Evolutionary conservation across 2,329 filamentous ascomycete species (phyloP).

Genomic region (Neonectria sp.): DNA sequence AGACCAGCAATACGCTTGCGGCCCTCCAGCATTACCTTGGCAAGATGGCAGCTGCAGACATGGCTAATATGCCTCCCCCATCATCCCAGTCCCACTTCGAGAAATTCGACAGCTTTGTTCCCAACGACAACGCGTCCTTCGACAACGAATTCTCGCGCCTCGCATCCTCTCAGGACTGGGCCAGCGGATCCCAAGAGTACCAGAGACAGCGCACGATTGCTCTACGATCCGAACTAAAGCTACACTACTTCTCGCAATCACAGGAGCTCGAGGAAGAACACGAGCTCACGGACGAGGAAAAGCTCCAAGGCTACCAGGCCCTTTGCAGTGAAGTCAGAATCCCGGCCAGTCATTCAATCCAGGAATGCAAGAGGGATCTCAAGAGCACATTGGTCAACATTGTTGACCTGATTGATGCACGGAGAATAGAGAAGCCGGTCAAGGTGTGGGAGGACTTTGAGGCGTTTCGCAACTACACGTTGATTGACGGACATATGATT

Average conservation of each 20-base stretch:
- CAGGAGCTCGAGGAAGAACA: constrained; percentile 29
- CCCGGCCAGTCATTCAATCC: constrained; percentile 27
- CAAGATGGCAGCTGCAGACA: constrained; percentile 6
- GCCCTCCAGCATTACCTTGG: background rate
- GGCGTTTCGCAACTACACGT: constrained; percentile 49
- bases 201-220: constrained; percentile 51
- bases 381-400: constrained; percentile 51
- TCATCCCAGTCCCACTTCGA: constrained; percentile 52
- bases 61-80: constrained; percentile 23
- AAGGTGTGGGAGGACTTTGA: constrained; percentile 48
- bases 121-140: constrained; percentile 48
- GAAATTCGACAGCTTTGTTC: constrained; percentile 49
- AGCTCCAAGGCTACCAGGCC: constrained; percentile 45
- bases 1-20: background rate
- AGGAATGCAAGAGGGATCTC: constrained; percentile 42
- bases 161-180: constrained; percentile 50
- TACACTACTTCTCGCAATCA: constrained; percentile 47
- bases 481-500: constrained; percentile 40
- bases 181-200: constrained; percentile 48
- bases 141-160: constrained; percentile 51
- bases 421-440: constrained; percentile 42
- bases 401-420: constrained; percentile 50
- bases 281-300: constrained; percentile 37
- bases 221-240: constrained; percentile 47
- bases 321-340: constrained; percentile 50